These are phyloP conservation scores for Cercophora samala DNA, from an alignment of 495 filamentous ascomycete genomes.

Conservation along the genomic window DNA sequence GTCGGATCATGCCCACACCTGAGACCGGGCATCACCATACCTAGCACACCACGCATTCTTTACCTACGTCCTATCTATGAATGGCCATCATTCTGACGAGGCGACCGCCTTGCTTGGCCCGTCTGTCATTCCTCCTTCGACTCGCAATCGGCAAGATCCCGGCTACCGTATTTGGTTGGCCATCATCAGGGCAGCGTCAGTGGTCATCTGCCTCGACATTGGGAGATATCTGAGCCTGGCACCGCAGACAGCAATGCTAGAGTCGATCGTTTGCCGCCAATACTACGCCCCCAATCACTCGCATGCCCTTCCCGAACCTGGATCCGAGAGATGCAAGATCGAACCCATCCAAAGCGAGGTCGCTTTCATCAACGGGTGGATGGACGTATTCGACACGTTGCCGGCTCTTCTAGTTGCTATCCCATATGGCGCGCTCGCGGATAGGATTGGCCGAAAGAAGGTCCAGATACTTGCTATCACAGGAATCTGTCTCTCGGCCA, in stretches of 20 bases:
- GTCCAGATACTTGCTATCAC: slow-evolving; percentile 38
- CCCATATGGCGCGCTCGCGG: slow-evolving; percentile 46
- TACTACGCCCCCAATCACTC: slow-evolving; percentile 24
- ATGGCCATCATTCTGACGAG: neutral
- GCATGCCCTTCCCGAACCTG: neutral
- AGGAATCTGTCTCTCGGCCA: slow-evolving; percentile 35
- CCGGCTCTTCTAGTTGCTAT: slow-evolving; percentile 43
- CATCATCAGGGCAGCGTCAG: slow-evolving; percentile 15
- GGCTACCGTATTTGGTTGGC: slow-evolving; percentile 4
- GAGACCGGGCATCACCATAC: no score
- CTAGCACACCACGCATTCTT: no score
- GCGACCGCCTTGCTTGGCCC: neutral
- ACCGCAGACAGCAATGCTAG: slow-evolving; percentile 38
- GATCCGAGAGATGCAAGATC: slow-evolving; percentile 36
- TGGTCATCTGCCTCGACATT: slow-evolving; percentile 29
- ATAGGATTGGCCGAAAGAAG: slow-evolving; percentile 46
- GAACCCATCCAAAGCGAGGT: slow-evolving; percentile 44
- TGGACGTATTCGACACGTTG: slow-evolving; percentile 38
- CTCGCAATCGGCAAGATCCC: neutral
- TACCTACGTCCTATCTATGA: no score
- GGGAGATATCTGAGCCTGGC: slow-evolving; percentile 32
- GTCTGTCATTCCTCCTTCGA: neutral
- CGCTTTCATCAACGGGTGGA: slow-evolving; percentile 43
- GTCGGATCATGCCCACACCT: no score
- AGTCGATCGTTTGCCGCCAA: slow-evolving; percentile 42